Base-by-base conservation (phyloP, 1,284 basidiomycete genomes). In the Phaffia rhodozyma region DNA sequence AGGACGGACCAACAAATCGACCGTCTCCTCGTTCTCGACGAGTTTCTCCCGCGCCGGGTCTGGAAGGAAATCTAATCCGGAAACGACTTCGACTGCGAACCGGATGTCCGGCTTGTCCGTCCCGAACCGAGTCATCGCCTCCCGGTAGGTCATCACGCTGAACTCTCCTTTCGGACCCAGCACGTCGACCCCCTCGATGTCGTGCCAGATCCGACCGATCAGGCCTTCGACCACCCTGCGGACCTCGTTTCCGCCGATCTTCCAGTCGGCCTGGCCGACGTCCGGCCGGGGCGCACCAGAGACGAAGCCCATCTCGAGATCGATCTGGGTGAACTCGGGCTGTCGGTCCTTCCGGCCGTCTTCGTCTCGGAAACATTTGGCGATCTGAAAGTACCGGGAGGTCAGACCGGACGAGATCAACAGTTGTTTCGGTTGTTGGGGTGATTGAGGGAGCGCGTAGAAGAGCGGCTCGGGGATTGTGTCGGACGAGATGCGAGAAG, bases 271-370 rank as follows among this genome's bases (percentile, higher is more conserved):
- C 53, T 67, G 67, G 18, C 71, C 68, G 48, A 70, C 69, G 9
- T 65, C 83, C 38, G 38, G 38, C 13, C 38, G 38, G 82, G 67
- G 67, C 2, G 73, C 69, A 16, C 92, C 96, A 25, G 86, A 86
- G 30, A 96, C 86, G 75, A 89, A 97, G 2, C 87, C 90, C 89
- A 97, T 93, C 77, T 97, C 93, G 68, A 97, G 76, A 83, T 97
- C 93, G 67, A 97, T 81, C 77, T 97, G 92, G 25, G 93, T 97
- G 75, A 97, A 97, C 75, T 97, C 93, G 0, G 93, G 91, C 73
- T 97, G 93, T 34, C 92, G 82, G 75, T 97, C 92, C 75, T 88
- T 91, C 65, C 92, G 81, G 1, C 91, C 90, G 72, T 91, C 91
- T 75, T 97, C 93, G 75, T 97, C 92, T 51, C 93, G 83, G 80